A percentile compares a stretch with the other conserved stretches of the same genome.
phyloP scores from a whole-genome alignment of 1,284 basidiomycete species.

The Leccinum angustisporum region DNA sequence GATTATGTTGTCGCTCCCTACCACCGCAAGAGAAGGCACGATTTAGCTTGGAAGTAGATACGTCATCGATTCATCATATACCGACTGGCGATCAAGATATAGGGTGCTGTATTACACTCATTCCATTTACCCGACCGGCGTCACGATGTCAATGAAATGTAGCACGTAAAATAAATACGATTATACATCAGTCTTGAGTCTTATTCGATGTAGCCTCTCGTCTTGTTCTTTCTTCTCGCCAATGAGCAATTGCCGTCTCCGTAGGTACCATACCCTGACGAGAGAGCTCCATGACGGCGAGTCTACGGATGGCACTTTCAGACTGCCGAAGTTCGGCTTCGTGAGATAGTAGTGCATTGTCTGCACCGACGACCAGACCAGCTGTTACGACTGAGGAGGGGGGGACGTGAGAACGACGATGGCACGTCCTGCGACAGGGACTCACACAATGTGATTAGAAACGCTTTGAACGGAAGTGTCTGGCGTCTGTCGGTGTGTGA shows the following conservation, averaged over 20 bases:
- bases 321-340: constrained; percentile 63
- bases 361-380: constrained; percentile 75
- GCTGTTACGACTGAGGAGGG: constrained; percentile 55
- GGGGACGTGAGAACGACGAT: constrained; percentile 2
- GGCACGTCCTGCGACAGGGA: constrained; percentile 2
- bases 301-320: constrained; percentile 68
- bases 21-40: not conserved
- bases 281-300: constrained; percentile 75
- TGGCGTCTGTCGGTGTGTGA: constrained; percentile 53
- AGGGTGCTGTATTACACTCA: constrained; percentile 18
- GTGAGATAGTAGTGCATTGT: constrained; percentile 70
- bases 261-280: constrained; percentile 75
- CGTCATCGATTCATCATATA: not conserved
- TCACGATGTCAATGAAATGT: constrained; percentile 12
- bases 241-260: constrained; percentile 80
- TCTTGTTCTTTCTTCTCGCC: constrained; percentile 54
- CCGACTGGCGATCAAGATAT: not conserved
- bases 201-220: constrained; percentile 8
- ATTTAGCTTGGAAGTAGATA: not conserved
- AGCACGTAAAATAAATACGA: constrained; percentile 10
- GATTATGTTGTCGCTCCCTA: constrained; percentile 16
- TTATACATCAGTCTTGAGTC: constrained; percentile 7
- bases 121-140: constrained; percentile 1
- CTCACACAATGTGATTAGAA: constrained; percentile 62
- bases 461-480: constrained; percentile 79